These are phyloP conservation scores for Rhexocercosporidium sp. DNA, from an alignment of 2,329 filamentous ascomycete genomes.

Conservation along the genomic window DNA sequence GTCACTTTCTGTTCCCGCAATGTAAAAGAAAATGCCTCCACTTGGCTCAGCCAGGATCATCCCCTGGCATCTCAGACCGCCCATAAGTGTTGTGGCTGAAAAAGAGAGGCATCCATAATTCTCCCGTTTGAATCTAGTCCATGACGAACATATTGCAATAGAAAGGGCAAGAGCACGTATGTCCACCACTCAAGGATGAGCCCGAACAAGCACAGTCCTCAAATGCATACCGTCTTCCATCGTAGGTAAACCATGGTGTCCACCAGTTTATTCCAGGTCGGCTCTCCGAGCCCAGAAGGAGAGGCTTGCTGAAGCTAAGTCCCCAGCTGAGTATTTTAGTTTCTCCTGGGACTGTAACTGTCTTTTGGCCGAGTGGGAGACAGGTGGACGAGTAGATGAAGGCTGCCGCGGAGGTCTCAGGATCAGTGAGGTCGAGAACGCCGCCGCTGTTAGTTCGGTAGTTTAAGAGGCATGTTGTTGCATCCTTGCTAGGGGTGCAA, in stretches of 20 bases:
- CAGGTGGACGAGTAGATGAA: conserved; percentile 12
- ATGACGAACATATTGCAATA: conserved; percentile 1
- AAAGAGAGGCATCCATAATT: not conserved
- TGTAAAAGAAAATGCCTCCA: not conserved
- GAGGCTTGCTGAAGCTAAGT: conserved; percentile 1
- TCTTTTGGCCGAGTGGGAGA: conserved; percentile 2
- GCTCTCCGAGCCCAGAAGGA: conserved; percentile 4
- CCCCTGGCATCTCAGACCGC: not conserved
- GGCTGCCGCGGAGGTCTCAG: not conserved
- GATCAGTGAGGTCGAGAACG: not conserved
- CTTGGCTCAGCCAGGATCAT: not conserved
- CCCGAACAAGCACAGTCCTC: conserved; percentile 4
- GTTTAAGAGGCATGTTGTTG: conserved; percentile 8
- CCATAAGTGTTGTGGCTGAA: not conserved
- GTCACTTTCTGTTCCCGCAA: not conserved
- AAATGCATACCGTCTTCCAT: conserved; percentile 2
- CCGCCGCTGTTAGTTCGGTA: conserved; percentile 12
- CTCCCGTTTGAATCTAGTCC: not conserved
- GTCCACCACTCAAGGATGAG: not conserved
- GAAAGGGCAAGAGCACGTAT: conserved; percentile 8
- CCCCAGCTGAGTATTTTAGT: conserved; percentile 5
- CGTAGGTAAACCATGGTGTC: conserved; percentile 9
- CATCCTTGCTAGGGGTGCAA: not conserved
- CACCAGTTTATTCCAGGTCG: not conserved
- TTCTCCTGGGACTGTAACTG: not conserved